Evolutionary conservation across 768 basidiomycete species (phyloP).

Genomic region (Lactifluus rugatus): DNA sequence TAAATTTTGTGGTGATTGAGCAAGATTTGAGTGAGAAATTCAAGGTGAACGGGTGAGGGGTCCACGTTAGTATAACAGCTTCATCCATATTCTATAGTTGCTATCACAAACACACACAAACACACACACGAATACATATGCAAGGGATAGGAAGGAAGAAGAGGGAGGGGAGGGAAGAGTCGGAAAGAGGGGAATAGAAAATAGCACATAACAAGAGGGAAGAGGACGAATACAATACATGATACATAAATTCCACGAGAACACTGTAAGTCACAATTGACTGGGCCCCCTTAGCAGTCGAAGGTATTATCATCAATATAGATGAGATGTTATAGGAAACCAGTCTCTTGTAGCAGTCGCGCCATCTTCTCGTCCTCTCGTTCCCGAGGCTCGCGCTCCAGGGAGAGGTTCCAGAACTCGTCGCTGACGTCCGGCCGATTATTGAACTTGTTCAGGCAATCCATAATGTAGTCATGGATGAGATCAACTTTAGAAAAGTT

Average conservation of each 20-base stretch:
- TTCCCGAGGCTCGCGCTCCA: constrained; percentile 87
- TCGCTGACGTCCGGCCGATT: constrained; percentile 63
- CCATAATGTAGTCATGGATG: constrained; percentile 69
- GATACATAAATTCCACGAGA: constrained; percentile 17
- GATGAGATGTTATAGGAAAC: constrained; percentile 48
- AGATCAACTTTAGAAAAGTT: constrained; percentile 62
- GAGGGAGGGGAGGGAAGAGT: not conserved
- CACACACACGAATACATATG: constrained; percentile 4
- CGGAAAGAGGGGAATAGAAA: not conserved
- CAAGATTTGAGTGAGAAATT: too few relatives aligned
- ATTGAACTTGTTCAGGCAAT: constrained; percentile 60
- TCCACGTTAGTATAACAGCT: not conserved
- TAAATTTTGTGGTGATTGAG: too few relatives aligned
- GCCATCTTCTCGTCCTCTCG: constrained; percentile 97
- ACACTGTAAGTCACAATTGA: not conserved
- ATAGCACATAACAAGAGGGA: not conserved
- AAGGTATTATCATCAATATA: not conserved
- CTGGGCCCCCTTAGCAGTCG: not conserved
- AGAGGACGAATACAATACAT: constrained; percentile 11
- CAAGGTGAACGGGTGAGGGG: too few relatives aligned
- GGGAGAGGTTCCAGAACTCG: constrained; percentile 75
- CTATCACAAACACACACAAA: not conserved
- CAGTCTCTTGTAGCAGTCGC: constrained; percentile 76
- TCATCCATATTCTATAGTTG: constrained; percentile 1
- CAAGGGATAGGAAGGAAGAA: not conserved